Percentiles rank a stretch among this genome's conserved stretches.
Evolutionary conservation across 805 yeast genomes (phyloP).

Genomic region (Candida ortonii): DNA sequence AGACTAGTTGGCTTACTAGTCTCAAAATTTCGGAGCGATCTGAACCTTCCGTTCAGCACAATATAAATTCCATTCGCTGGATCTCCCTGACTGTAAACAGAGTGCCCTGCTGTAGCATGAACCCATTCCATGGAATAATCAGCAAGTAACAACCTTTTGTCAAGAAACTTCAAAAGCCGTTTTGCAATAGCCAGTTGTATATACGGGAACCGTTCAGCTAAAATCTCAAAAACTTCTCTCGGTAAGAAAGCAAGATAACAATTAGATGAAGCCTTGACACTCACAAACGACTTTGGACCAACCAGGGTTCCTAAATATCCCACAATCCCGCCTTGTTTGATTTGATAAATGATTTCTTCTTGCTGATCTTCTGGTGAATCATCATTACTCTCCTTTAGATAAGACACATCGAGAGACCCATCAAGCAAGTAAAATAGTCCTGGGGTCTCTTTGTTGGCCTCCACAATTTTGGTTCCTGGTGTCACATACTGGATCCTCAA

Average conservation of each 20-base stretch:
- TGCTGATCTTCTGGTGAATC: slow-evolving; percentile 13
- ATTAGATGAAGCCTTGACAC: slow-evolving; percentile 58
- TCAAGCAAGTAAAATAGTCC: slow-evolving; percentile 81
- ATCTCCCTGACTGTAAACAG: slow-evolving; percentile 77
- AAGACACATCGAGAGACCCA: slow-evolving; percentile 68
- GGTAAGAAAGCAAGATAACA: slow-evolving; percentile 72
- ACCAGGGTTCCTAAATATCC: slow-evolving; percentile 82
- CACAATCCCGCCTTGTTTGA: slow-evolving; percentile 76
- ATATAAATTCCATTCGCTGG: slow-evolving; percentile 88
- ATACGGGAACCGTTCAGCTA: slow-evolving; percentile 74
- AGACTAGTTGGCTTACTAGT: slow-evolving; percentile 24
- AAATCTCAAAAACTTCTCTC: slow-evolving; percentile 54
- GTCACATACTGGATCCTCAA: slow-evolving; percentile 54
- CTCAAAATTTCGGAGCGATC: slow-evolving; percentile 46
- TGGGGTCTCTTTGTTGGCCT: slow-evolving; percentile 61
- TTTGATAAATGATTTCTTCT: slow-evolving; percentile 50
- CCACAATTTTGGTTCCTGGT: slow-evolving; percentile 55
- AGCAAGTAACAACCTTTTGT: slow-evolving; percentile 64
- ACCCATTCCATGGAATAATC: slow-evolving; percentile 97
- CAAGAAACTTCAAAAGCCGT: slow-evolving; percentile 62
- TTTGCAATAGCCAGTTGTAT: slow-evolving; percentile 77
- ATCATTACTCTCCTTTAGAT: slow-evolving; percentile 33
- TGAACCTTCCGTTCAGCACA: slow-evolving; percentile 81
- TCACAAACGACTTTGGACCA: slow-evolving; percentile 75
- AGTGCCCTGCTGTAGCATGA: slow-evolving; percentile 81